These are phyloP conservation scores for Telfairia occidentalis DNA, from an alignment of 331 rosid genomes.

Conservation along the genomic window DNA sequence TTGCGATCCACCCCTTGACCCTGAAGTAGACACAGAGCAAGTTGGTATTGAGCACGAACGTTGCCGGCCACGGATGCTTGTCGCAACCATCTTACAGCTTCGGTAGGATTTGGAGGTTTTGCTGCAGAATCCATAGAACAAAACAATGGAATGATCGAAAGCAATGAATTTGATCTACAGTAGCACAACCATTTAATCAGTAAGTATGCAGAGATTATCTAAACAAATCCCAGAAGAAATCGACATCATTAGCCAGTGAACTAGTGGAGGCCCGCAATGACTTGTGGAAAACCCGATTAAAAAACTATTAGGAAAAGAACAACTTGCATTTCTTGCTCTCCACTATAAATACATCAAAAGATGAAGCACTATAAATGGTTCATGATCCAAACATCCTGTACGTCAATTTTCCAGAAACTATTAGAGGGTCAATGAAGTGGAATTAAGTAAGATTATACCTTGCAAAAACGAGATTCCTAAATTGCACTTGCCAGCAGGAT, in stretches of 20 bases:
- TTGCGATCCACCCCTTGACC: constrained; percentile 34
- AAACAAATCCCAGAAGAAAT: neutral
- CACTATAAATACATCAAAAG: neutral
- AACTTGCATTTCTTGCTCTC: no score
- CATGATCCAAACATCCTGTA: neutral
- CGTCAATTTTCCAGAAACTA: neutral
- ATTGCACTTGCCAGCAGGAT: constrained; percentile 63
- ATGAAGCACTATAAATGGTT: neutral
- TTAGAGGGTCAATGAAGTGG: neutral
- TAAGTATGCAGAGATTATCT: neutral
- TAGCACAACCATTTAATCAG: neutral
- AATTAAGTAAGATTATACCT: constrained; percentile 25
- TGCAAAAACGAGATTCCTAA: constrained; percentile 67
- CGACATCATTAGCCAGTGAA: neutral
- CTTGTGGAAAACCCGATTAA: neutral
- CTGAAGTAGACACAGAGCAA: constrained; percentile 78
- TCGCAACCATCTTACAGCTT: constrained; percentile 60
- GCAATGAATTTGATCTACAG: neutral
- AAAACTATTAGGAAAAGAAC: neutral
- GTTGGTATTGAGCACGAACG: constrained; percentile 78
- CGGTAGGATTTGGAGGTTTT: constrained; percentile 55
- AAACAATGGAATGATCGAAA: neutral
- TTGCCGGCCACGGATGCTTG: constrained; percentile 48
- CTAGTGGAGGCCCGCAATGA: neutral
- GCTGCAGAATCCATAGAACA: constrained; percentile 31